Conservation (phyloP, 2,329 filamentous ascomycete species). For the Boeremia lycopersici region DNA sequence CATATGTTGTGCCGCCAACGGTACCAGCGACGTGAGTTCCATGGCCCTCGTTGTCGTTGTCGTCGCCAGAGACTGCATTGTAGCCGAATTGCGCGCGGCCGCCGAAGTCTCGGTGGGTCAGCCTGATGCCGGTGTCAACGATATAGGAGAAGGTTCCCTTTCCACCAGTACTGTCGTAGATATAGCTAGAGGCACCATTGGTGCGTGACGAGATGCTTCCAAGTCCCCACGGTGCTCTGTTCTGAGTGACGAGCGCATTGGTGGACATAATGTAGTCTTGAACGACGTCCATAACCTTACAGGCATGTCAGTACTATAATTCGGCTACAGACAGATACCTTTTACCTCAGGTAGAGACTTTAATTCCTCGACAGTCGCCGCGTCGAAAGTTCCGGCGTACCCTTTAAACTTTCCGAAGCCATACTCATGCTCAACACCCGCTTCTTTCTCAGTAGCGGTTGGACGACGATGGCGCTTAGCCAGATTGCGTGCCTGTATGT, state of each 20-base stretch:
- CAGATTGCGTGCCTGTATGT: constrained; percentile 39
- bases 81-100: constrained; percentile 38
- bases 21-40: constrained; percentile 46
- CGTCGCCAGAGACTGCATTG: constrained; percentile 31
- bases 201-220: constrained; percentile 37
- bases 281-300: constrained; percentile 34
- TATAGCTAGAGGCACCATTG: constrained; percentile 26
- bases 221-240: constrained; percentile 36
- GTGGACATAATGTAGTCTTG: constrained; percentile 37
- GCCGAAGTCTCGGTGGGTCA: constrained; percentile 54
- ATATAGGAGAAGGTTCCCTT: constrained; percentile 54
- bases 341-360: constrained; percentile 36
- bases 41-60: constrained; percentile 38
- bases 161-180: constrained; percentile 36
- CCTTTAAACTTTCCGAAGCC: constrained; percentile 39
- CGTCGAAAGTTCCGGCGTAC: constrained; percentile 42
- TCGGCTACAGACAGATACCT: too few species aligned
- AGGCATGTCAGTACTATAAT: not conserved
- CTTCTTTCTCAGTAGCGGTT: constrained; percentile 11
- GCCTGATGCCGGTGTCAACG: constrained; percentile 68
- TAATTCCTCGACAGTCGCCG: constrained; percentile 37
- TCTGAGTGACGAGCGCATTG: constrained; percentile 27
- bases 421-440: constrained; percentile 38
- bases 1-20: constrained; percentile 37
- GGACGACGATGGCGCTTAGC: constrained; percentile 20